These are phyloP conservation scores for Candida quercuum DNA, from an alignment of 805 yeast genomes.

Conservation along the genomic window DNA sequence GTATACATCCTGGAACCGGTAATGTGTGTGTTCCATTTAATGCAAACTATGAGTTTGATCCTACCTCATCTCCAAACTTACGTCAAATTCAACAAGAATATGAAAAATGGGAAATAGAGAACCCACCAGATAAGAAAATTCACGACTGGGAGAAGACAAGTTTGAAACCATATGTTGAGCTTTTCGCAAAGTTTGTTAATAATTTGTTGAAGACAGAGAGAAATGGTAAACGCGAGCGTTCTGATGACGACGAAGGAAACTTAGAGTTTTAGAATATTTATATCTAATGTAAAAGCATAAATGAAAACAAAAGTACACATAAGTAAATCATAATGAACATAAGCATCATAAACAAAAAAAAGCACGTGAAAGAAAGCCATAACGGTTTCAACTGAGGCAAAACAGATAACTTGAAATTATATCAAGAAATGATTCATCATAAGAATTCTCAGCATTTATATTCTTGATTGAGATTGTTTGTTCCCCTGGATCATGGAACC, in stretches of 20 bases:
- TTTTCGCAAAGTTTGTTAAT: conserved; percentile 59
- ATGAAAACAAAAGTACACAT: too few species aligned
- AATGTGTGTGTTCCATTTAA: conserved; percentile 86
- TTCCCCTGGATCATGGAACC: conserved; percentile 56
- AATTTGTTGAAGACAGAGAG: conserved; percentile 51
- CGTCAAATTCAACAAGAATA: conserved; percentile 58
- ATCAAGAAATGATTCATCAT: too few species aligned
- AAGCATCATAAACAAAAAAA: too few species aligned
- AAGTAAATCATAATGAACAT: too few species aligned
- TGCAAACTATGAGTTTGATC: conserved; percentile 54
- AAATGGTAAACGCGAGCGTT: conserved; percentile 35
- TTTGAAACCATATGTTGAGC: conserved; percentile 63
- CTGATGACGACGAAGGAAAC: conserved; percentile 25
- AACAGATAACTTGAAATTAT: conserved; percentile 10
- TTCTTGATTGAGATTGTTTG: conserved; percentile 28
- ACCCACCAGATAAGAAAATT: conserved; percentile 15
- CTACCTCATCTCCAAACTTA: conserved; percentile 74
- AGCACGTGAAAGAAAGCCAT: neutral
- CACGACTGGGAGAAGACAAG: conserved; percentile 59
- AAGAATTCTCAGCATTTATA: conserved; percentile 1
- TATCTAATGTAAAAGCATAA: too few species aligned
- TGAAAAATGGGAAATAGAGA: conserved; percentile 39
- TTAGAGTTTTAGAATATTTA: conserved; percentile 13
- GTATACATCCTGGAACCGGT: conserved; percentile 95
- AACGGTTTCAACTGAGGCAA: conserved; percentile 1